A percentile compares a stretch with the other conserved stretches of the same genome.
These are phyloP conservation scores for Blastomyces emzantsi DNA, from an alignment of 2,329 filamentous ascomycete genomes.

Conservation along the genomic window DNA sequence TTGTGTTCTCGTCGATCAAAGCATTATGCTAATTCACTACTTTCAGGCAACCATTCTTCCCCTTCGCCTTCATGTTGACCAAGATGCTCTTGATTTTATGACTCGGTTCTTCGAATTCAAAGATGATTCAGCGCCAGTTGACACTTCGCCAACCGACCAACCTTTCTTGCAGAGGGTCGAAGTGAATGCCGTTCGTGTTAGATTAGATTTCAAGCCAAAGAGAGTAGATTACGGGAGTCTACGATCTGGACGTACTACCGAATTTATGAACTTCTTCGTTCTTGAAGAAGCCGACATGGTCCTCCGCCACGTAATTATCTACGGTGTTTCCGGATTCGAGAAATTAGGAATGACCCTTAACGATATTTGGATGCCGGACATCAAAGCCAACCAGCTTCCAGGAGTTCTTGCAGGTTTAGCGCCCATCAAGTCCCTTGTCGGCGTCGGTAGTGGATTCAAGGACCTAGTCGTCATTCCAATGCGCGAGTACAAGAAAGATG, in stretches of 20 bases:
- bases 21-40: slow-evolving; percentile 15
- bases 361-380: slow-evolving; percentile 93
- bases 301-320: slow-evolving; percentile 81
- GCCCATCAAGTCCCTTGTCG: slow-evolving; percentile 81
- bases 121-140: slow-evolving; percentile 50
- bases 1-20: background rate
- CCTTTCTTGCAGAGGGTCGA: slow-evolving; percentile 88
- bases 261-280: slow-evolving; percentile 98
- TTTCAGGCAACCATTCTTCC: slow-evolving; percentile 63
- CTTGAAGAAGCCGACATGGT: slow-evolving; percentile 82
- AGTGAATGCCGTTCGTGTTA: slow-evolving; percentile 71
- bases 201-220: slow-evolving; percentile 95
- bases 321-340: slow-evolving; percentile 85
- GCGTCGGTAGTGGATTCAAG: slow-evolving; percentile 77
- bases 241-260: slow-evolving; percentile 84
- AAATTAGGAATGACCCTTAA: slow-evolving; percentile 82
- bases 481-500: slow-evolving; percentile 87
- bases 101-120: slow-evolving; percentile 98
- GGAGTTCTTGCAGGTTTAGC: slow-evolving; percentile 81
- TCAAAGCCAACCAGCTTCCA: slow-evolving; percentile 80
- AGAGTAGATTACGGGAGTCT: slow-evolving; percentile 92
- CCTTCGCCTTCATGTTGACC: slow-evolving; percentile 85
- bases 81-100: slow-evolving; percentile 95
- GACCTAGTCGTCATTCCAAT: slow-evolving; percentile 86
- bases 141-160: slow-evolving; percentile 55